Evolutionary conservation across 345 rosid genomes (phyloP), one percentile per base, ranked within the genome.

Genomic region (Mangifera indica): DNA sequence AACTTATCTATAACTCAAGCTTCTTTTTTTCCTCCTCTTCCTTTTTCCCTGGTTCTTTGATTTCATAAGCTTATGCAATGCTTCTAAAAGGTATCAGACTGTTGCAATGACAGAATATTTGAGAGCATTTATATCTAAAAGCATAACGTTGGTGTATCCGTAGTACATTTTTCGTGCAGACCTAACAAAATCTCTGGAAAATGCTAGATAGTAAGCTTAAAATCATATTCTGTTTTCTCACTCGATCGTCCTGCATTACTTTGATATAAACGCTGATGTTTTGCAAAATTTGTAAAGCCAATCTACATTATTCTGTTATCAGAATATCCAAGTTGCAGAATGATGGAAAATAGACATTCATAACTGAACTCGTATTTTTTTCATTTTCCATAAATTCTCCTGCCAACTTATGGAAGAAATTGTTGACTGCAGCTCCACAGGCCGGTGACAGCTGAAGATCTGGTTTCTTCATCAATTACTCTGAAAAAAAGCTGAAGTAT

Each of bases 391-490:
- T 18, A 20, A 24, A 65, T 59, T 46, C 13, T 65, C 22, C 60
- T 37, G 52, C 18, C 57, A 60, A 26, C 62, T 72, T 22, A 53
- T n/a, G 24, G 10, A 18, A 53, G 52, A 69, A 37, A 65, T 69
- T 80, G 71, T 72, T 57, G 70, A 24, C 32, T 78, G 82, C 86
- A 91, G 97, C 85, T 87, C 42, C 93, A 87, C 80, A 89, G 84
- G 82, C 89, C 93, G 29, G 92, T 84, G 48, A 82, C 81, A 51
- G 78, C 73, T 17, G 93, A 86, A 80, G 92, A 89, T 80, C 79
- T 87, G 75, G 85, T 71, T 76, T 72, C 80, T 24, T 77, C 81
- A 29, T 57, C 87, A n/a, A 55, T 69, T 70, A 49, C 49, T 69
- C 45, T 60, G 73, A 59, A 68, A 74, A 75, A 77, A 13, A 72